Evolutionary conservation across 768 basidiomycete genomes (phyloP), one percentile per base, ranked within the genome.

Genomic region (Amanita exitialis): DNA sequence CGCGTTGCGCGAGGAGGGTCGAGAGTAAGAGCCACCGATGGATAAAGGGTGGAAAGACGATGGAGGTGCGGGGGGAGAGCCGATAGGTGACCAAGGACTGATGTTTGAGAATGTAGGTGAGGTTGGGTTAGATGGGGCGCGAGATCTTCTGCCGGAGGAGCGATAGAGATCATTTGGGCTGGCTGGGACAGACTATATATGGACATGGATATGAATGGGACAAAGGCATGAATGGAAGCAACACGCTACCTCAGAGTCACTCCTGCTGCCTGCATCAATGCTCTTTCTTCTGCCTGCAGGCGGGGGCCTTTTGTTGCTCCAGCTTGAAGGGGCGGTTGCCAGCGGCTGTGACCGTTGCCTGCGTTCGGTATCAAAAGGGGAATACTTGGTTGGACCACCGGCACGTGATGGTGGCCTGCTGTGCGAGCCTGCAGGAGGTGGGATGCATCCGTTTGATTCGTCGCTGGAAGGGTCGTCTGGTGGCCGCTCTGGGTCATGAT

Each of bases 291-390:
- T 73, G 42, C 74, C 67, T 5, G 83, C 81, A 12, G 86, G 86
- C 13, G 71, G 67, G 3, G 85, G 86, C 3, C 84, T 77, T 54
- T 79, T 82, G 16, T 10, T 51, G 25, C 76, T 61, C 83, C 87
- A 90, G 57, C 84, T 89, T 2, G 88, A 88, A 0, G 89, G 89
- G 1, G 84, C 78, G 49, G 63, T 68, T 3, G 62, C 62, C 2
- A 89, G 66, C 0, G 87, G 89, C 0, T 80, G 80, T 7, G 85
- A 74, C 16, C 89, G 77, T 61, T 88, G 86, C 53, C 89, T 68
- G 27, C 76, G 73, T 42, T 82, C 76, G 0, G 77, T 72, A 58
- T 90, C 88, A 56, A 90, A 84, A 3, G 79, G 79, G 0, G 86
- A 87, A 30, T 74, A 58, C 55, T 59, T 65, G 3, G 73, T 74